Conservation (phyloP, 2,329 filamentous ascomycete species). For the Paracamarosporium sp. region DNA sequence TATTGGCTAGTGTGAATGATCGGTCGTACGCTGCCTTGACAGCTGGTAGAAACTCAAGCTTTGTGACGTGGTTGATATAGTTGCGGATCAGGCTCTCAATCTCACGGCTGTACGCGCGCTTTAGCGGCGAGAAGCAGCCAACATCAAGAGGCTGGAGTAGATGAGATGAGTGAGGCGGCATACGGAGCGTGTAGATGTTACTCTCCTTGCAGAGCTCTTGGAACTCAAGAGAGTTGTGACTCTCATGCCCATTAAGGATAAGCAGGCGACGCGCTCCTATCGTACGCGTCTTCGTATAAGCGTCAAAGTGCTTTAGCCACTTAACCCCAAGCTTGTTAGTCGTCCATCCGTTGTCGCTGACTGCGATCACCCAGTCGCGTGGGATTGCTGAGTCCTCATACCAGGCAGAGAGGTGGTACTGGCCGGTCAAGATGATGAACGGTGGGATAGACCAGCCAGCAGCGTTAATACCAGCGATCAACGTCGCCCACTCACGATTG, state of each 20-base stretch:
- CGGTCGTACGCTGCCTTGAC: too few relatives aligned
- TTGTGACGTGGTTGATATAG: background rate
- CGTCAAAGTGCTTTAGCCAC: constrained; percentile 38
- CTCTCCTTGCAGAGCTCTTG: too few relatives aligned
- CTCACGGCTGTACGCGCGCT: constrained; percentile 11
- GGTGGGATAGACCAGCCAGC: constrained; percentile 11
- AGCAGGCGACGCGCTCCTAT: too few relatives aligned
- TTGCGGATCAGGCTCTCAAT: background rate
- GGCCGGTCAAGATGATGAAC: constrained; percentile 10
- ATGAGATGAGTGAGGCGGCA: too few relatives aligned
- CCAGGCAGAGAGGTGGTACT: constrained; percentile 13
- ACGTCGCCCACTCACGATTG: constrained; percentile 34
- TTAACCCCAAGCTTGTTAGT: constrained; percentile 38
- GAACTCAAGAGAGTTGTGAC: too few relatives aligned
- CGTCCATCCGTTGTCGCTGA: constrained; percentile 41
- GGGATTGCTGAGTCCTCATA: constrained; percentile 3
- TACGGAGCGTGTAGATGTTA: too few relatives aligned
- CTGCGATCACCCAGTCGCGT: constrained; percentile 29
- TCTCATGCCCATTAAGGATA: too few relatives aligned
- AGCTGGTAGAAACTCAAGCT: too few relatives aligned
- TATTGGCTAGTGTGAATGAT: too few relatives aligned
- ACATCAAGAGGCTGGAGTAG: too few relatives aligned
- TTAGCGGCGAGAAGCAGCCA: background rate
- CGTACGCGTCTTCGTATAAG: too few relatives aligned
- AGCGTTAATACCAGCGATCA: constrained; percentile 14